Base-by-base conservation (phyloP, 768 basidiomycete genomes). In the Psilocybe subaeruginosa region DNA sequence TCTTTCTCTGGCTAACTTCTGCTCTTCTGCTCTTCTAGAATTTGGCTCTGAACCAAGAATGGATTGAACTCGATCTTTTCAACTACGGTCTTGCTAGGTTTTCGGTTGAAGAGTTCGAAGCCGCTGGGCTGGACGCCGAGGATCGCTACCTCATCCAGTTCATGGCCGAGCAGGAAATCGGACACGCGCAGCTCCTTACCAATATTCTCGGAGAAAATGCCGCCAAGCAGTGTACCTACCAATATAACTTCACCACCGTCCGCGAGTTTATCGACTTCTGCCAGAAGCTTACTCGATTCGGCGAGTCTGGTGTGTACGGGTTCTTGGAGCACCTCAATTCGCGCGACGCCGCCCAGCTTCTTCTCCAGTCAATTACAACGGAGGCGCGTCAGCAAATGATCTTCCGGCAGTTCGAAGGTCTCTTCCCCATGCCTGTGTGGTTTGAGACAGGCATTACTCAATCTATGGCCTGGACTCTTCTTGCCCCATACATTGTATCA, bases 301-400 rank as follows among this genome's bases (percentile, higher is more conserved):
- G 85, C 39, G 86, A 87, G 67, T 80, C 81, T 0, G 86, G 86
- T 9, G 82, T 85, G 14, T 84, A 82, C 65, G 87, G 88, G 8
- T 89, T 89, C 78, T 70, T 89, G n/a, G 75, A 81, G 54, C 85
- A 87, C 69, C 79, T 91, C 41, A 76, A 88, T 70, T 84, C 84
- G 19, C 77, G 85, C 35, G 78, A 82, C 2, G 66, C 80, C 0
- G 86, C 86, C 1, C 71, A 78, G 50, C 70, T 89, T 11, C 74
- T 89, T 14, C 68, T 82, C 6, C 82, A 88, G 68, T 77, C 80
- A 6, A 86, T 90, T 65, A 77, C 85, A 0, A 86, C 83, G 11
- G 87, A 89, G 72, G 82, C 82, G 17, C 75, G 88, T 8, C 88
- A 90, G 72, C 84, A 89, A 74, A 81, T 87, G 81, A 77, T 81